Conservation (phyloP, 1,139 yeast genomes). For the Candida labiduridarum region DNA sequence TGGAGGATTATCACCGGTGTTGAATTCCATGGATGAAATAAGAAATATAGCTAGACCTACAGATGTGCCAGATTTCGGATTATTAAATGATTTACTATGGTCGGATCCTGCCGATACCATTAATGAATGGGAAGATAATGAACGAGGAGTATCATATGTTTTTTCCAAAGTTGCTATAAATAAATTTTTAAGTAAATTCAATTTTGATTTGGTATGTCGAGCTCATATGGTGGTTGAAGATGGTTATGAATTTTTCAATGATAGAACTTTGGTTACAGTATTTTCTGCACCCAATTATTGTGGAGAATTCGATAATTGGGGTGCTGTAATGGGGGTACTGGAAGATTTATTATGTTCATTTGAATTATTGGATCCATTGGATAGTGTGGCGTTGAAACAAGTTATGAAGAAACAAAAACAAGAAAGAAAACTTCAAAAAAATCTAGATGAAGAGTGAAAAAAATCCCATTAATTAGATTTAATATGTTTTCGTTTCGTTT, state of each 20-base stretch:
- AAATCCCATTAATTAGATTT: not conserved
- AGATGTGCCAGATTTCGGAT: constrained; percentile 95
- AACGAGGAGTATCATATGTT: constrained; percentile 96
- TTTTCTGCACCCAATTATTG: constrained; percentile 91
- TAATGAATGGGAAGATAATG: constrained; percentile 98
- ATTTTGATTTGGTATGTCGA: constrained; percentile 91
- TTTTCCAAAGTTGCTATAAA: constrained; percentile 90
- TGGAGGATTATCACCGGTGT: constrained; percentile 93
- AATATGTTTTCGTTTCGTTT: not conserved
- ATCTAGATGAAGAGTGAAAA: not conserved
- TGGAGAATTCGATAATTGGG: constrained; percentile 98
- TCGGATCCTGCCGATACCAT: constrained; percentile 95
- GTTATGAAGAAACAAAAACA: constrained; percentile 87
- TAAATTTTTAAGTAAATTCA: constrained; percentile 83
- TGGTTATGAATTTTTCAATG: constrained; percentile 85
- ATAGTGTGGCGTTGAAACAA: constrained; percentile 88
- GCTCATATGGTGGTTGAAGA: constrained; percentile 98
- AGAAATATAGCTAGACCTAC: constrained; percentile 92
- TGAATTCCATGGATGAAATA: constrained; percentile 89
- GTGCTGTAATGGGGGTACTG: constrained; percentile 96
- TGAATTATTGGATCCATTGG: constrained; percentile 91
- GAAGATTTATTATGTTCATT: constrained; percentile 91
- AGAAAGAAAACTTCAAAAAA: constrained; percentile 53
- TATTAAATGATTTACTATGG: constrained; percentile 91
- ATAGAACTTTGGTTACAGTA: constrained; percentile 75